Conservation (phyloP, 345 rosid species). For the Hypericum perforatum region DNA sequence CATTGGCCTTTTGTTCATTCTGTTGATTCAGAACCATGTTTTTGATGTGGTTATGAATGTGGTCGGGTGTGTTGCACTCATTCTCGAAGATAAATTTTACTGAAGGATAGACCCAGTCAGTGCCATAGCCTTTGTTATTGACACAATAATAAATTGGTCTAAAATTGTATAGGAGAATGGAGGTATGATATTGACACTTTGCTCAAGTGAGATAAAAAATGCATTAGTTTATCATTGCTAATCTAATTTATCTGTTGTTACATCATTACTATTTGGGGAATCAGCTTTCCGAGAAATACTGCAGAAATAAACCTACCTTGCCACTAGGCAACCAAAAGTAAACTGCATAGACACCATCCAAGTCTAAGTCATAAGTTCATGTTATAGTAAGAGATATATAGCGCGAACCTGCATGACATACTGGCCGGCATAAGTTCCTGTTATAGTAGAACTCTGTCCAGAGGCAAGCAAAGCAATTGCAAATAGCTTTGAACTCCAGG, state of each 20-base stretch:
- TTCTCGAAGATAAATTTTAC: constrained; percentile 54
- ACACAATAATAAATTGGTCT: constrained; percentile 81
- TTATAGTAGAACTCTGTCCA: constrained; percentile 94
- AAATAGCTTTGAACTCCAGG: constrained; percentile 92
- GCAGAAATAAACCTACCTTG: constrained; percentile 75
- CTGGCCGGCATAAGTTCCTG: constrained; percentile 98
- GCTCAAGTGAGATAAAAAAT: too few species aligned
- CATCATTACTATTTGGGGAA: constrained; percentile 82
- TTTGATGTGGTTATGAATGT: constrained; percentile 84
- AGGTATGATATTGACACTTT: neutral
- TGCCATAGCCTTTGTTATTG: constrained; percentile 68
- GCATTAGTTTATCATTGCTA: neutral
- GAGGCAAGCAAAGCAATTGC: constrained; percentile 88
- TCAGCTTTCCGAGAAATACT: constrained; percentile 77
- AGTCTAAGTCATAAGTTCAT: too few species aligned
- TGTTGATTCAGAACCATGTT: constrained; percentile 89
- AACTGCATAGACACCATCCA: constrained; percentile 74
- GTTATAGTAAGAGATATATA: constrained; percentile 9
- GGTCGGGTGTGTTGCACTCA: constrained; percentile 66
- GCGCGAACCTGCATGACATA: constrained; percentile 81
- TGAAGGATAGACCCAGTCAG: constrained; percentile 96
- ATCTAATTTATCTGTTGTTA: constrained; percentile 1
- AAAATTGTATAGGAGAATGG: constrained; percentile 85
- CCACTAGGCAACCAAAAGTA: constrained; percentile 51
- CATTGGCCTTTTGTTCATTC: constrained; percentile 1